Base-by-base conservation (phyloP, 169 alveolate genomes). In the Eimeria sp. region DNA sequence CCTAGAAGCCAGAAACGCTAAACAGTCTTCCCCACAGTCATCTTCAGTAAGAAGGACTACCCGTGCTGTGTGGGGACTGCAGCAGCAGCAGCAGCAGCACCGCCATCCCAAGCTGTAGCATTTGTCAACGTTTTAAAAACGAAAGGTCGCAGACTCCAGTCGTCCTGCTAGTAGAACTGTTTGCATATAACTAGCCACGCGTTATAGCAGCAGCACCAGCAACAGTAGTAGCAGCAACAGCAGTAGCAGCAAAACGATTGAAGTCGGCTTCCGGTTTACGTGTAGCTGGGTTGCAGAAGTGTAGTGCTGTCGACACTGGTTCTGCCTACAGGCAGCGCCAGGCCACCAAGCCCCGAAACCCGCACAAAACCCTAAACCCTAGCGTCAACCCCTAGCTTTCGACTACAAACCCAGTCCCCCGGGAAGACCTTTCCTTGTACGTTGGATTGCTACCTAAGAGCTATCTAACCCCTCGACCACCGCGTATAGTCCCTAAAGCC, bases 181-280 rank as follows among this genome's bases (percentile, higher is more conserved):
- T 16, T 61, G 70, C 70, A 61, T 61, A n/a, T 0, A 16, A 20
- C n/a, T 16, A 61, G 70, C 80, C 80, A n/a, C 51, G 27, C 7
- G 49, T 34, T 70, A 18, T 49, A 70, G 80, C 80, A 70, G 80
- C 80, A 70, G 49, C 47, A 70, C 49, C 80, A 70, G 80, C 80
- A 13, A 47, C 80, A 70, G 80, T 47, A 70, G 80, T 18, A 70
- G 80, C 80, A 70, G 80, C 47, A 70, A 18, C 80, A n/a, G 47
- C 76, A 65, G 76, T 5, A 70, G 4, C 80, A n/a, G 47, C 76
- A 65, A 9, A 11, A 20, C 76, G 76, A 16, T 2, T 27, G 9
- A 20, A 27, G 34, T 4, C n/a, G 76, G 9, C 63, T 16, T 54
- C 22, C 63, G 61, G 61, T 3, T 0, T 14, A 54, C 61, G 61